Evolutionary conservation across 1,284 basidiomycete species (phyloP), one percentile per base, ranked within the genome.

Genomic region (Coriolopsis trogii): DNA sequence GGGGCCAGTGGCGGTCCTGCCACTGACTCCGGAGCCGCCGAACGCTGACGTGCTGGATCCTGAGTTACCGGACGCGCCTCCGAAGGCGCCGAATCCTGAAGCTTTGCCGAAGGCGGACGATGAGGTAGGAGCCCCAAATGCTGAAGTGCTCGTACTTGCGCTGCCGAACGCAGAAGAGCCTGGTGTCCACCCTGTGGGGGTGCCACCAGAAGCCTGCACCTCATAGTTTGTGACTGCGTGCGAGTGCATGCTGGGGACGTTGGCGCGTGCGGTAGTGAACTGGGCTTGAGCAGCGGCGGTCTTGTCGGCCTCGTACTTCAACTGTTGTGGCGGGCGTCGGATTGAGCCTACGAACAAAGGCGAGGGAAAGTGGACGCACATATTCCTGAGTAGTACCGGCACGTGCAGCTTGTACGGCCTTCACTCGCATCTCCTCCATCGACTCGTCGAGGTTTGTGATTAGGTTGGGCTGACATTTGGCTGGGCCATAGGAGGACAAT

Each of bases 401-500:
- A 51, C 77, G 76, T 25, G 80, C 62, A 0, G 91, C 89, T 12
- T 76, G 69, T 6, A 79, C 75, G 9, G 88, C 89, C 63, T 81
- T 86, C 50, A 85, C 73, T 39, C 89, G 80, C 43, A 97, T 70
- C 69, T 98, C 95, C 63, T 97, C 95, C 0, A 79, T 81, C 0
- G 85, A 89, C 55, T 89, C 75, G 62, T 97, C 94, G 26, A 89
- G 72, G 1, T 82, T 85, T 4, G 70, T 58, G 15, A 97, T 70
- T 6, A 96, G 62, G 41, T 79, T 84, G 0, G 85, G 85, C 61
- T 94, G 91, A 47, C 80, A 67, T 64, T 95, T 94, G 0, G 85
- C 83, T 20, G 90, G 83, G 0, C 80, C 93, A 66, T 90, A 97
- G 0, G 82, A 87, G 0, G 91, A 87, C 0, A 95, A 72, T n/a